These are phyloP conservation scores for Colletotrichum endophyticum DNA, from an alignment of 2,329 filamentous ascomycete species.

Conservation along the genomic window DNA sequence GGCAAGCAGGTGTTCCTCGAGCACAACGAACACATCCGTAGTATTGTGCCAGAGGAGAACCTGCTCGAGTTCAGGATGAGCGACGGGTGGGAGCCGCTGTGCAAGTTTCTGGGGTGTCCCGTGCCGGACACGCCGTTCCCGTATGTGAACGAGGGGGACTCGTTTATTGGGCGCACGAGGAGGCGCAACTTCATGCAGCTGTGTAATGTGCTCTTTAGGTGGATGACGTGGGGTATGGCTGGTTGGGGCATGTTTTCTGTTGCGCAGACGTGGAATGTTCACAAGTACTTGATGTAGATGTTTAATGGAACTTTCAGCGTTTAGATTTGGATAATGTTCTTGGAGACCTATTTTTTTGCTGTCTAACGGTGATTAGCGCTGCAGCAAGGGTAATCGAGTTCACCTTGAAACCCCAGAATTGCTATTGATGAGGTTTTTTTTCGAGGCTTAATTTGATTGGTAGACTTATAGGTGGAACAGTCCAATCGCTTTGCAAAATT, in stretches of 20 bases:
- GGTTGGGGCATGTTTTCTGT: neutral
- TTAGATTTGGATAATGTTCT: neutral
- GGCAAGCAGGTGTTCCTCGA: constrained; percentile 28
- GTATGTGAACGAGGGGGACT: constrained; percentile 30
- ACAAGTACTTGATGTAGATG: neutral
- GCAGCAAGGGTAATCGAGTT: too few species aligned
- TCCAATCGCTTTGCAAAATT: too few species aligned
- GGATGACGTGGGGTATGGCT: neutral
- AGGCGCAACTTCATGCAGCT: neutral
- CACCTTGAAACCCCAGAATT: too few species aligned
- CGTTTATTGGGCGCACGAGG: neutral
- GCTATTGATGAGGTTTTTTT: too few species aligned
- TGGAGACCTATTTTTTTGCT: neutral
- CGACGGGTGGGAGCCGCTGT: constrained; percentile 50
- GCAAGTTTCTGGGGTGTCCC: constrained; percentile 40
- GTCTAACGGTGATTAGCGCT: too few species aligned
- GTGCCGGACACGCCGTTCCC: constrained; percentile 39
- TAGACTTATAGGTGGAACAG: too few species aligned
- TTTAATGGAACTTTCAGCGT: neutral
- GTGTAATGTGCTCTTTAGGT: neutral
- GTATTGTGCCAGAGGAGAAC: neutral
- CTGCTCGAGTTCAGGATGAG: constrained; percentile 13
- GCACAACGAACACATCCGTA: constrained; percentile 6
- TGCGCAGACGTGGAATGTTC: neutral
- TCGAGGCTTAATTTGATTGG: too few species aligned